These are phyloP conservation scores for Lachnellula arida DNA, from an alignment of 2,329 filamentous ascomycete genomes.

Conservation along the genomic window DNA sequence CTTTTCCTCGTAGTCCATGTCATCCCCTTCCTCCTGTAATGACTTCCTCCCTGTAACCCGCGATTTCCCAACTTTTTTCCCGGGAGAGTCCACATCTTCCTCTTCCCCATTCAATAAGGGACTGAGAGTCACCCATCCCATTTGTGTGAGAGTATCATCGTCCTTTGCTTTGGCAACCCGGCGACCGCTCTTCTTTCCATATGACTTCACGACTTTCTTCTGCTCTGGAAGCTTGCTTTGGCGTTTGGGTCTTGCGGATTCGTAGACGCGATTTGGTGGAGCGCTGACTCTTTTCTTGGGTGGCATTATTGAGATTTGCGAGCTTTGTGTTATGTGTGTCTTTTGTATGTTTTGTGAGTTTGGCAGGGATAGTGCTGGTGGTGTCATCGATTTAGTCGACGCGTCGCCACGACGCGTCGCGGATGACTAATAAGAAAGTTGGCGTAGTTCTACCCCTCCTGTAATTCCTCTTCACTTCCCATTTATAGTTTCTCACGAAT, in stretches of 20 bases:
- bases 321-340: too few relatives aligned
- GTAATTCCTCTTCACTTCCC: too few relatives aligned
- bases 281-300: constrained; percentile 19
- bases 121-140: constrained; percentile 16
- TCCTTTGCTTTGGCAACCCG: constrained; percentile 17
- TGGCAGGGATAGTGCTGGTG: too few relatives aligned
- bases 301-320: constrained; percentile 16
- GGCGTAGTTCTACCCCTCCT: too few relatives aligned
- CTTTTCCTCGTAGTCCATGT: constrained; percentile 16
- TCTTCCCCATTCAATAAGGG: not conserved
- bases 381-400: too few relatives aligned
- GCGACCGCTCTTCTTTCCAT: constrained; percentile 21
- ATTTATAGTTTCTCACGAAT: too few relatives aligned
- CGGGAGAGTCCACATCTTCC: constrained; percentile 4
- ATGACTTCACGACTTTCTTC: constrained; percentile 22
- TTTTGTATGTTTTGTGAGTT: too few relatives aligned
- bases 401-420: too few relatives aligned
- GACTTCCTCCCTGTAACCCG: constrained; percentile 8
- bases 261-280: constrained; percentile 25
- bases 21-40: constrained; percentile 2
- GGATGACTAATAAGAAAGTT: too few relatives aligned
- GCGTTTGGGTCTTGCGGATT: constrained; percentile 20
- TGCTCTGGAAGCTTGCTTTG: constrained; percentile 22
- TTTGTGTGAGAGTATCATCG: constrained; percentile 30
- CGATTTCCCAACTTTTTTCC: not conserved